A percentile compares a stretch with the other conserved stretches of the same genome.
Evolutionary conservation across 2,329 filamentous ascomycete genomes (phyloP).

Genomic region (Aspergillus sp.): DNA sequence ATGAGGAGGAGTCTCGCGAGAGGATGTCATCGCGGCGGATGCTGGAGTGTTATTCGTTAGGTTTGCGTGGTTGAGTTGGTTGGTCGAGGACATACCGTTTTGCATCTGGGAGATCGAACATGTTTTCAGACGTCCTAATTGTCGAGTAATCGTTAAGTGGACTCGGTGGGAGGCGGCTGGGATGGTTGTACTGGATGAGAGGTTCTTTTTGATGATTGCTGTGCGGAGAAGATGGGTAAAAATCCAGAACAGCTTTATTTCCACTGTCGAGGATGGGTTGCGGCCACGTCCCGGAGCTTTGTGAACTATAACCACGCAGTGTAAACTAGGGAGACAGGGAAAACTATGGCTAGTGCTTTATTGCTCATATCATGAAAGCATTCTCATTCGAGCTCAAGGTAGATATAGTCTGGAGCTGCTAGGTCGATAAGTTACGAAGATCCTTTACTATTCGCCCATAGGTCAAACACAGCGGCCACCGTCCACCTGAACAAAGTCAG

Average conservation of each 20-base stretch:
- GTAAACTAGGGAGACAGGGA: too few relatives aligned
- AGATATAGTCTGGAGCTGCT: not conserved
- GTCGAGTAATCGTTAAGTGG: not conserved
- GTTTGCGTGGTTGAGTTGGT: not conserved
- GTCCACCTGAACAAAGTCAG: slow-evolving; percentile 22
- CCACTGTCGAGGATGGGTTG: slow-evolving; percentile 3
- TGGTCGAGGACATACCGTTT: slow-evolving; percentile 36
- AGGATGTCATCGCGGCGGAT: slow-evolving; percentile 44
- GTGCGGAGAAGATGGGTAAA: slow-evolving; percentile 6
- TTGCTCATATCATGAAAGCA: too few relatives aligned
- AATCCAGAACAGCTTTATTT: slow-evolving; percentile 1
- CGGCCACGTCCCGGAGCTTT: slow-evolving; percentile 23
- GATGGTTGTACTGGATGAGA: not conserved
- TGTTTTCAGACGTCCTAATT: slow-evolving; percentile 16
- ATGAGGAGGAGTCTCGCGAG: slow-evolving; percentile 35
- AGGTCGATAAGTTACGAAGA: not conserved
- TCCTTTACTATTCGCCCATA: not conserved
- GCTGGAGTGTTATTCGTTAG: slow-evolving; percentile 25
- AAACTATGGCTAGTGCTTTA: too few relatives aligned
- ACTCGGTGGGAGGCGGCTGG: not conserved
- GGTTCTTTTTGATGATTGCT: slow-evolving; percentile 12
- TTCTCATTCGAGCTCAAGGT: too few relatives aligned
- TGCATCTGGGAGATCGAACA: slow-evolving; percentile 44
- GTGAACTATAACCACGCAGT: not conserved
- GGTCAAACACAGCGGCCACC: slow-evolving; percentile 27